Base-by-base conservation (phyloP, 129 eudicot species). In the Chrysanthemum lavandulifolium region DNA sequence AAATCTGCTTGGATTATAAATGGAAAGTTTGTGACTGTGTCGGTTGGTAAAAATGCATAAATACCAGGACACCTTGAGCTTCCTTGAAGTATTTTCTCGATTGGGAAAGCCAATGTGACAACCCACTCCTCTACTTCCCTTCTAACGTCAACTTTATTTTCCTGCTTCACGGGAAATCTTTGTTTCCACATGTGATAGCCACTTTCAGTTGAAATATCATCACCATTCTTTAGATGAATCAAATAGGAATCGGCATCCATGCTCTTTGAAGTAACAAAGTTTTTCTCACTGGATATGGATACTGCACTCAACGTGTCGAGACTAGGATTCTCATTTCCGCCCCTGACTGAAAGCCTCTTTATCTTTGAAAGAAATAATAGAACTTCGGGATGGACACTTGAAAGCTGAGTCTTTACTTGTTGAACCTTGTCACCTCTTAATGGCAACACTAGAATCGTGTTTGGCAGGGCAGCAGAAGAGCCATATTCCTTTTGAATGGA, bases 1-100 rank as follows among this genome's bases (percentile, higher is more conserved):
- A 87, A 87, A 82, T 87, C 89, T 0, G 92, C 83, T 61, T 87
- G 92, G 14, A 84, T 84, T 11, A 87, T 73, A 71, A 87, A 87
- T 1, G 89, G 92, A 25, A 87, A 79, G 68, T 87, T 84, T 51
- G 92, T 87, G 3, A 79, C 75, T 31, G 80, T 84, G 43, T 81
- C 87, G 0, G 89, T 87, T 3, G 92, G 92, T 21, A 87, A 72
- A 73, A 82, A 84, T 0, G 86, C 82, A 73, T 84, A 87, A 8
- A 87, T 81, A 14, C 92, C 92, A 48, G 86, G 81, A 2, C 76
- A 72, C n/a, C 25, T 77, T 29, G 49, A 60, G 15, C 89, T 86
- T 76, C 87, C 64, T 8, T 65, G 61, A 52, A 84, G 83, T 47
- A 89, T 87, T 43, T 62, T 45, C 47, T 83, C 92, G 47, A 4